Percentiles rank a stretch among this genome's conserved stretches.
These are phyloP conservation scores for Russula abietina DNA, from an alignment of 768 basidiomycete species.

Conservation along the genomic window DNA sequence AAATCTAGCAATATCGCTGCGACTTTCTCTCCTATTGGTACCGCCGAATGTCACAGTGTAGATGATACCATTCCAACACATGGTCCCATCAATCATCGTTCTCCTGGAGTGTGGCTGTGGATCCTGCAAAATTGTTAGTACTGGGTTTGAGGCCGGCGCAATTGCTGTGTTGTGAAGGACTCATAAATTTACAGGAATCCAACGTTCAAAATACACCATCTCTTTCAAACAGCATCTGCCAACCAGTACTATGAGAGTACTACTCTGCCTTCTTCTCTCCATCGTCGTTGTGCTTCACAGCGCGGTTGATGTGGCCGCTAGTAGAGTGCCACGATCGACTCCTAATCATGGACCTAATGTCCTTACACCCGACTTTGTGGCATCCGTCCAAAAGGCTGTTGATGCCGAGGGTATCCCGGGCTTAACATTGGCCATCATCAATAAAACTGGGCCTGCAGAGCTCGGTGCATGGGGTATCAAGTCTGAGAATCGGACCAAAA, in stretches of 20 bases:
- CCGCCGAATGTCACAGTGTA: too few species aligned
- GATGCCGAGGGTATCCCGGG: slow-evolving; percentile 5
- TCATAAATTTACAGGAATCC: not conserved
- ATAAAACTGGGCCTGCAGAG: not conserved
- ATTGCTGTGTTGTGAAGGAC: not conserved
- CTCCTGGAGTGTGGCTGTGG: not conserved
- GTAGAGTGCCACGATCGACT: not conserved
- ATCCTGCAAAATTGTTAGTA: not conserved
- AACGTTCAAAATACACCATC: not conserved
- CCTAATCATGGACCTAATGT: too few species aligned
- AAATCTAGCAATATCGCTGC: not conserved
- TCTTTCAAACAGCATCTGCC: not conserved
- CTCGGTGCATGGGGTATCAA: slow-evolving; percentile 18
- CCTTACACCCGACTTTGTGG: slow-evolving; percentile 13
- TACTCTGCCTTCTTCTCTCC: not conserved
- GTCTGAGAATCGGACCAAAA: slow-evolving; percentile 11
- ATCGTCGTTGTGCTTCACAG: not conserved
- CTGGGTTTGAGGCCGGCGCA: not conserved
- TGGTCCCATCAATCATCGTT: not conserved
- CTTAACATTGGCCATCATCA: too few species aligned
- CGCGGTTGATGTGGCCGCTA: not conserved
- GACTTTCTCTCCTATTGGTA: too few species aligned
- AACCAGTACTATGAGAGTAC: not conserved
- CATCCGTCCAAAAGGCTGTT: not conserved
- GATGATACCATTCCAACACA: too few species aligned